Evolutionary conservation across 2,329 filamentous ascomycete species (phyloP).

Genomic region (Monosporascus sp.): DNA sequence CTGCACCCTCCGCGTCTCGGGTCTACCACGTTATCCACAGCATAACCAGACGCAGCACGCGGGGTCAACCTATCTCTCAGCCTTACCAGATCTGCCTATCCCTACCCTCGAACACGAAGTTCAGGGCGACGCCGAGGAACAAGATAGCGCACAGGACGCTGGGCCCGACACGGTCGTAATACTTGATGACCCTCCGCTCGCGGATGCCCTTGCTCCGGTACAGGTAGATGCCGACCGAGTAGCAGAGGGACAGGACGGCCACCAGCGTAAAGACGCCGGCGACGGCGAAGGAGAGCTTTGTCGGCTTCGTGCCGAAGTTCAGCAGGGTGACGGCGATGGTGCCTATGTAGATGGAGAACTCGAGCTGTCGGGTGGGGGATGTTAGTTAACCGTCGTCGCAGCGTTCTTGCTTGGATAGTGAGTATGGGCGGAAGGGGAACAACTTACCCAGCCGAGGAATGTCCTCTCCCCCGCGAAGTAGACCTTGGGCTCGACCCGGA

Average conservation of each 20-base stretch:
- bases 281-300: slow-evolving; percentile 56
- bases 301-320: slow-evolving; percentile 66
- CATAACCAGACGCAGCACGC: not conserved
- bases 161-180: slow-evolving; percentile 87
- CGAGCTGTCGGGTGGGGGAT: slow-evolving; percentile 52
- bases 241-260: slow-evolving; percentile 72
- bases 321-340: slow-evolving; percentile 79
- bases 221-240: slow-evolving; percentile 78
- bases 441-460: slow-evolving; percentile 82
- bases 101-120: slow-evolving; percentile 74
- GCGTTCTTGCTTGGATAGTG: not conserved
- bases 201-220: slow-evolving; percentile 85
- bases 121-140: slow-evolving; percentile 68
- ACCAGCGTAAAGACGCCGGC: slow-evolving; percentile 77
- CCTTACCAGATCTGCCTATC: slow-evolving; percentile 50
- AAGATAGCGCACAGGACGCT: slow-evolving; percentile 69
- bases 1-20: too few species aligned
- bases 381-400: slow-evolving; percentile 10
- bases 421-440: not conserved
- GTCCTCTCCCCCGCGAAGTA: slow-evolving; percentile 95
- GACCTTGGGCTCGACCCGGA: slow-evolving; percentile 95
- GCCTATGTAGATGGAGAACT: slow-evolving; percentile 92
- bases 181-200: slow-evolving; percentile 76
- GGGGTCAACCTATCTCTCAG: not conserved
- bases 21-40: not conserved